Conservation (phyloP, 768 basidiomycete genomes). For the Leccinum obscurum region DNA sequence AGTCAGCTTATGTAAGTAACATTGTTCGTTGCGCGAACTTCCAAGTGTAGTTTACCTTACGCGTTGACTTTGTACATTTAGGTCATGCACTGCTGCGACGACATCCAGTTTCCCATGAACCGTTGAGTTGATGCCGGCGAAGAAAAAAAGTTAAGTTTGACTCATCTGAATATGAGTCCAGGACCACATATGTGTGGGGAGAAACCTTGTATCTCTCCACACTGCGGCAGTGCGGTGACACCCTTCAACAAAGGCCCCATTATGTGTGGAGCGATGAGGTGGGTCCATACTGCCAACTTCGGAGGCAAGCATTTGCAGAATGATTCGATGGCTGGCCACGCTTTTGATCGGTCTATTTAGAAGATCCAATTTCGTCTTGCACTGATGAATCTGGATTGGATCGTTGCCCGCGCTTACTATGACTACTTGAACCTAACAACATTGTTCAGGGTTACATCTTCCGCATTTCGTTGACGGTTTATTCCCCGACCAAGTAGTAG, state of each 20-base stretch:
- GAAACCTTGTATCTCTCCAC: neutral
- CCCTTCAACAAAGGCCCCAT: neutral
- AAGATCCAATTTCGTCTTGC: conserved; percentile 11
- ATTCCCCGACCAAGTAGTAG: neutral
- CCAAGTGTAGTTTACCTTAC: neutral
- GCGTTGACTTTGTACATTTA: neutral
- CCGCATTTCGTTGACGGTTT: too few relatives aligned
- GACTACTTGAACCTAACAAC: neutral
- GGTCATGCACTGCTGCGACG: neutral
- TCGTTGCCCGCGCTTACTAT: conserved; percentile 4
- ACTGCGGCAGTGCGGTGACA: neutral
- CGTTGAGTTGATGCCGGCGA: neutral
- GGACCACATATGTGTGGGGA: neutral
- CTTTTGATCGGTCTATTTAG: conserved; percentile 1
- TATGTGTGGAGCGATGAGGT: neutral
- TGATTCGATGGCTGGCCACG: neutral
- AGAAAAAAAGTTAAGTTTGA: conserved; percentile 6
- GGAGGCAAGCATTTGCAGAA: neutral
- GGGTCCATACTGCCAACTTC: neutral
- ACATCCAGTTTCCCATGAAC: neutral
- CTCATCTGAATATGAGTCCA: conserved; percentile 1
- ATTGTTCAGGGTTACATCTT: neutral
- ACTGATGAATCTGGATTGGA: conserved; percentile 5
- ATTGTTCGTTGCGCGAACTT: neutral
- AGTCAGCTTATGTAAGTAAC: neutral